phyloP scores from a whole-genome alignment of 768 basidiomycete genomes.

The Boletus eberwhitei region DNA sequence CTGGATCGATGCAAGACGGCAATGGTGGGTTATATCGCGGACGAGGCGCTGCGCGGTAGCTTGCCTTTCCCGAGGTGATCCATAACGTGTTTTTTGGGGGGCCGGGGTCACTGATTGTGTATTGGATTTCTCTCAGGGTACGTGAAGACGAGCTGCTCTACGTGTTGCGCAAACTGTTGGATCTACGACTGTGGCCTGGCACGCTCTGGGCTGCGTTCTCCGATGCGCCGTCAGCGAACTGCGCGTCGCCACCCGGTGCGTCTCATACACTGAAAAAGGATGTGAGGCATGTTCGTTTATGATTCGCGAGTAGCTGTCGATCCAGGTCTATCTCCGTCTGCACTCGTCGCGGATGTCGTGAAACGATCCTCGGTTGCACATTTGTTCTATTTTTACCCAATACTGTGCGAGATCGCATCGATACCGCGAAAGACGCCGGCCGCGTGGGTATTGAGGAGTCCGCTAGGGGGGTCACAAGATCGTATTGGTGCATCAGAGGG shows the following conservation, averaged over 20 bases:
- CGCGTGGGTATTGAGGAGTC: constrained; percentile 49
- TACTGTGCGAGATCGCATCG: constrained; percentile 77
- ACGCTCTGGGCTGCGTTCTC: constrained; percentile 75
- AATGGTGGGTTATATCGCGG: constrained; percentile 75
- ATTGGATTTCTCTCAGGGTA: constrained; percentile 41
- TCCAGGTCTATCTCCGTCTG: constrained; percentile 43
- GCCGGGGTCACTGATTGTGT: not conserved
- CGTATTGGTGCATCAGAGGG: constrained; percentile 22
- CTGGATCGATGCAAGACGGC: constrained; percentile 71
- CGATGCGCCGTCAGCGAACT: constrained; percentile 55
- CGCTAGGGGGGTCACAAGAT: constrained; percentile 4
- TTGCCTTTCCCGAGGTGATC: constrained; percentile 85
- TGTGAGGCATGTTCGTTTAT: not conserved
- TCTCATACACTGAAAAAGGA: not conserved
- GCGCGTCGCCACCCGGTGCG: constrained; percentile 55
- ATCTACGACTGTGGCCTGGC: constrained; percentile 70
- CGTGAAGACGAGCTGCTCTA: constrained; percentile 90
- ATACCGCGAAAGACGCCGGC: constrained; percentile 65
- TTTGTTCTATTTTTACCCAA: constrained; percentile 82
- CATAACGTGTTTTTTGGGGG: no score
- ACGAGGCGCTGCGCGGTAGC: constrained; percentile 78
- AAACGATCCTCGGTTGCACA: constrained; percentile 77
- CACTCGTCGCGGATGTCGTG: constrained; percentile 65
- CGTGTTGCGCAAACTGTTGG: constrained; percentile 71
- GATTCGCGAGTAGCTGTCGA: constrained; percentile 35